Evolutionary conservation across 2,329 filamentous ascomycete species (phyloP).

Genomic region (Pseudocercospora cruenta): DNA sequence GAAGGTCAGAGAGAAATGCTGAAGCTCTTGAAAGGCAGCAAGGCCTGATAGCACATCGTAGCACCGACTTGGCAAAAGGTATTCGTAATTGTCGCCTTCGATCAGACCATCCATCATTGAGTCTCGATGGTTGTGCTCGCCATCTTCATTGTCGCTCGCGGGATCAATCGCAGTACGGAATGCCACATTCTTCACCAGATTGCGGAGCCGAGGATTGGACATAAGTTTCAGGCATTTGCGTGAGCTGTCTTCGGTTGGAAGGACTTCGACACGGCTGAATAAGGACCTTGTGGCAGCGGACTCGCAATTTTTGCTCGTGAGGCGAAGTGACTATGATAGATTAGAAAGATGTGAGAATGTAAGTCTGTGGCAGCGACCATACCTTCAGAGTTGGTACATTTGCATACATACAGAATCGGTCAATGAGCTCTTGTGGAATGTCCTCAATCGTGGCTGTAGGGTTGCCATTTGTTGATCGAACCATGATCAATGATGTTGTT

Average conservation of each 20-base stretch:
- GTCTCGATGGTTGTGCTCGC: neutral
- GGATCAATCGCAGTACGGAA: neutral
- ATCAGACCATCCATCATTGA: neutral
- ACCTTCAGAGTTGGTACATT: neutral
- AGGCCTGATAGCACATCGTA: neutral
- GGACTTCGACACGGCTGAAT: constrained; percentile 11
- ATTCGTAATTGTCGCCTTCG: neutral
- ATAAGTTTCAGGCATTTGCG: neutral
- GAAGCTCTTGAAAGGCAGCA: neutral
- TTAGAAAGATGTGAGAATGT: neutral
- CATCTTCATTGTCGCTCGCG: neutral
- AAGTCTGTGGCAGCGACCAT: neutral
- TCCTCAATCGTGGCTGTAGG: constrained; percentile 2
- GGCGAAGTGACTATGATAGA: constrained; percentile 1
- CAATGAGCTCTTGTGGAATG: neutral
- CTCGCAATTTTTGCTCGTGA: neutral
- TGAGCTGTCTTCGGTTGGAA: constrained; percentile 2
- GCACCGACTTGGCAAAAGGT: neutral
- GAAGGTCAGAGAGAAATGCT: neutral
- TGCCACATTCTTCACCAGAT: neutral
- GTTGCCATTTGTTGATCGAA: neutral
- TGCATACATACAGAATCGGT: neutral
- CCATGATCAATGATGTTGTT: neutral
- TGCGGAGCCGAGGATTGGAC: neutral
- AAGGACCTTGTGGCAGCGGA: constrained; percentile 10